Percentiles rank a stretch among this genome's conserved stretches.
Conservation (phyloP, 345 rosid genomes). For the Lumnitzera littorea region DNA sequence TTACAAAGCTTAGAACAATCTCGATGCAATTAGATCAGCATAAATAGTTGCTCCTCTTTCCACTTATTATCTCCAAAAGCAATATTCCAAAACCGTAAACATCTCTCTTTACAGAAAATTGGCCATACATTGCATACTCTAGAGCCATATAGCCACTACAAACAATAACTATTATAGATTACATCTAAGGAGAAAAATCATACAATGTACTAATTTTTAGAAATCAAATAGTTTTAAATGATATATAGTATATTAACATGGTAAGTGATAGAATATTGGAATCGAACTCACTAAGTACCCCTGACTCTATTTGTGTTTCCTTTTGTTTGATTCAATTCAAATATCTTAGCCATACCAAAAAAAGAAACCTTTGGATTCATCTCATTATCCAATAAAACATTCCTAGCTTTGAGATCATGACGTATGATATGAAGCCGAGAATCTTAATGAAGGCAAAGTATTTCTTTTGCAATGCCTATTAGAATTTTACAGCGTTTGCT, state of each 20-base stretch:
- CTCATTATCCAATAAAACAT: constrained; percentile 15
- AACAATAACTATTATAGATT: no score
- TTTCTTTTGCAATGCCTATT: constrained; percentile 15
- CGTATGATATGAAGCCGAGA: constrained; percentile 20
- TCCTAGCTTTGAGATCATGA: constrained; percentile 25
- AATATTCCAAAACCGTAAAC: constrained; percentile 24
- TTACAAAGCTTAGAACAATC: constrained; percentile 8
- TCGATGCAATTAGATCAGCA: not conserved
- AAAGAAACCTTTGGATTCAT: constrained; percentile 25
- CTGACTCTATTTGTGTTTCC: constrained; percentile 9
- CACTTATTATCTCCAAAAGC: constrained; percentile 24
- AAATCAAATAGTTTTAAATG: not conserved
- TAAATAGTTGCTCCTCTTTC: constrained; percentile 25
- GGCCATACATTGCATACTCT: constrained; percentile 26
- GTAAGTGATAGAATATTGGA: not conserved
- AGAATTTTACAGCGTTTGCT: constrained; percentile 15
- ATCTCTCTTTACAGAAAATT: constrained; percentile 29
- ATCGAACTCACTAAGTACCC: constrained; percentile 21
- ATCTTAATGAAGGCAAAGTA: constrained; percentile 19
- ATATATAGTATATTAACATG: not conserved
- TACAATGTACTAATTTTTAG: not conserved
- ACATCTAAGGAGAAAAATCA: no score
- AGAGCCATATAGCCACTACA: constrained; percentile 42
- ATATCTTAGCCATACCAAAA: constrained; percentile 20
- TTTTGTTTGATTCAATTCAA: constrained; percentile 13